phyloP scores from a whole-genome alignment of 495 filamentous ascomycete species.

The Pyrenopolyporus hunteri region DNA sequence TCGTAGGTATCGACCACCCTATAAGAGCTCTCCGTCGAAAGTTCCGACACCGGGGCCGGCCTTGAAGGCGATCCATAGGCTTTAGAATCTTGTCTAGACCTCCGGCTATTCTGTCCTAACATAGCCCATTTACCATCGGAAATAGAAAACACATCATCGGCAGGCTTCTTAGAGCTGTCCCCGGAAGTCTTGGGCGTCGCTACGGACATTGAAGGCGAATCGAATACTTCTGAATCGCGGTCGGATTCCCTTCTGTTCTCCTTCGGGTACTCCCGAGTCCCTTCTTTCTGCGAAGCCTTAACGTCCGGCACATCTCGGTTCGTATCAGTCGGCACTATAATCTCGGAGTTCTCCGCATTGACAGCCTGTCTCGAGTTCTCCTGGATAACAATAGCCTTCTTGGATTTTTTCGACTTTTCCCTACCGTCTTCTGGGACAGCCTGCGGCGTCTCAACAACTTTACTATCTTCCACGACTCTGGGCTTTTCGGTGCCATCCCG shows the following conservation, averaged over 20 bases:
- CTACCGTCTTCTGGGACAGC: constrained; percentile 28
- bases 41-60: constrained; percentile 24
- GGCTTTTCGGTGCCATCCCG: constrained; percentile 8
- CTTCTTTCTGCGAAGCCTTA: constrained; percentile 19
- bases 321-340: constrained; percentile 39
- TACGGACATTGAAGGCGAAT: constrained; percentile 5
- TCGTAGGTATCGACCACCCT: constrained; percentile 36
- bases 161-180: background rate
- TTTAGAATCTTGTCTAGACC: constrained; percentile 35
- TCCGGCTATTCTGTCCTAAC: constrained; percentile 3
- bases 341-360: constrained; percentile 21
- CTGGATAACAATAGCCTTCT: constrained; percentile 37
- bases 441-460: constrained; percentile 2
- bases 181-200: background rate
- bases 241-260: constrained; percentile 39
- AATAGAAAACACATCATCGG: background rate
- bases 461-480: background rate
- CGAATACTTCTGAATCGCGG: constrained; percentile 18
- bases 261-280: constrained; percentile 28
- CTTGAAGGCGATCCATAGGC: constrained; percentile 37
- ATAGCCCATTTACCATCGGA: constrained; percentile 9
- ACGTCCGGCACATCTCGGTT: constrained; percentile 34
- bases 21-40: constrained; percentile 43
- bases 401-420: constrained; percentile 43
- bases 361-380: constrained; percentile 30